Percentiles rank a stretch among this genome's conserved stretches.
These are phyloP conservation scores for Exobasidium cylindrosporum DNA, from an alignment of 1,284 basidiomycete genomes.

Conservation along the genomic window DNA sequence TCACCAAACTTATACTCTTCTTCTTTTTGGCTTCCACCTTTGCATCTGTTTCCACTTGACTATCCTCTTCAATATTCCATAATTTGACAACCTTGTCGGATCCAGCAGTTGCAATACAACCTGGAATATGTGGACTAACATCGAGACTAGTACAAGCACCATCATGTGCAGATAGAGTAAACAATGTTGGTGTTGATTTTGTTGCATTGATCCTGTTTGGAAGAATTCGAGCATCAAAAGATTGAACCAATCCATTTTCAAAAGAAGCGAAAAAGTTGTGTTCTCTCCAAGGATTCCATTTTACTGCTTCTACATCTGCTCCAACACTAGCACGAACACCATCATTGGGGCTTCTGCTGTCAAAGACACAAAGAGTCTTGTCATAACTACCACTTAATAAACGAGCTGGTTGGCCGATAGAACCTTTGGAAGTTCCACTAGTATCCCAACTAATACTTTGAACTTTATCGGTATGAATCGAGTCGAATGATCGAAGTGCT, in stretches of 20 bases:
- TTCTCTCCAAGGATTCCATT: slow-evolving; percentile 93
- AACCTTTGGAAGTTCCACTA: slow-evolving; percentile 56
- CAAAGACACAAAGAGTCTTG: slow-evolving; percentile 86
- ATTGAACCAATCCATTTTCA: slow-evolving; percentile 85
- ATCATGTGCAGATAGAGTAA: slow-evolving; percentile 90
- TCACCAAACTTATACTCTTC: slow-evolving; percentile 72
- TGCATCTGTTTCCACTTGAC: slow-evolving; percentile 52
- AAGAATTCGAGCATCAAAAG: slow-evolving; percentile 83
- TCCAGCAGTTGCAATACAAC: slow-evolving; percentile 87
- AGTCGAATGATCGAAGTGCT: slow-evolving; percentile 76
- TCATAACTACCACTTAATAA: slow-evolving; percentile 91
- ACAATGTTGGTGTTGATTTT: slow-evolving; percentile 59
- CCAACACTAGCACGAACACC: slow-evolving; percentile 60
- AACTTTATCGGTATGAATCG: slow-evolving; percentile 89
- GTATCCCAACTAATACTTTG: slow-evolving; percentile 95
- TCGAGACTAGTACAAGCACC: slow-evolving; percentile 89
- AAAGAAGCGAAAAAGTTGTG: slow-evolving; percentile 86
- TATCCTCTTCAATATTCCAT: slow-evolving; percentile 75
- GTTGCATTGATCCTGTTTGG: slow-evolving; percentile 59
- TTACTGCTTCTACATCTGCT: slow-evolving; percentile 55
- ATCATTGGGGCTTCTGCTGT: slow-evolving; percentile 74
- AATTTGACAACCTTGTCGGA: slow-evolving; percentile 79
- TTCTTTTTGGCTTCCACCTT: slow-evolving; percentile 9
- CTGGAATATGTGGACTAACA: slow-evolving; percentile 83
- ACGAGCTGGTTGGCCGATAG: slow-evolving; percentile 67